phyloP scores from a whole-genome alignment of 495 filamentous ascomycete species.

The Opeltia flavorubescens region DNA sequence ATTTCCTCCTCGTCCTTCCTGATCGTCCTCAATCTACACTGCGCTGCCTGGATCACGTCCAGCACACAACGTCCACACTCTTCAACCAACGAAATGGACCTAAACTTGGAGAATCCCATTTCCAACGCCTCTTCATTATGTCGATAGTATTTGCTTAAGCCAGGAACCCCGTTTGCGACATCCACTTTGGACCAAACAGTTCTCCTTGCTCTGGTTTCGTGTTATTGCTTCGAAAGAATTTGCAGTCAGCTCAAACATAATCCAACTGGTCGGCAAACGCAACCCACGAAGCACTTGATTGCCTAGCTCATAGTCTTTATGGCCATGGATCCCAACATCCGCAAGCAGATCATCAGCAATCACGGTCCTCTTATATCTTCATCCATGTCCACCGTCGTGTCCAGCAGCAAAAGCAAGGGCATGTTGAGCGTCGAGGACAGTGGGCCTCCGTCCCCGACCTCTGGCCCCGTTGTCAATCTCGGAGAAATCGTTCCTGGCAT shows the following conservation, averaged over 20 bases:
- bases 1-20: not conserved
- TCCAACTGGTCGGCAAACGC: not conserved
- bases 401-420: not conserved
- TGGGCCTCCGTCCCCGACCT: slow-evolving; percentile 11
- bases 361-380: slow-evolving; percentile 9
- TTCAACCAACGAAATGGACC: not conserved
- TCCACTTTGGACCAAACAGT: not conserved
- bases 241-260: not conserved
- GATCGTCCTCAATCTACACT: no score
- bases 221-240: not conserved
- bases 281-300: no score
- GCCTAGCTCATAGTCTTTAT: no score
- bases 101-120: not conserved
- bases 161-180: not conserved
- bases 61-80: not conserved
- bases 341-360: slow-evolving; percentile 5
- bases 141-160: not conserved
- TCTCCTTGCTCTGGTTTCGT: not conserved
- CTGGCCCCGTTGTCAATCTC: slow-evolving; percentile 48
- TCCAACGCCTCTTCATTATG: not conserved
- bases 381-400: slow-evolving; percentile 1
- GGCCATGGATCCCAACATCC: slow-evolving; percentile 7
- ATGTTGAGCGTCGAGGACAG: slow-evolving; percentile 11
- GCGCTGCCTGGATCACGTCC: not conserved
- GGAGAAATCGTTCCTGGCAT: slow-evolving; percentile 49